A percentile compares a stretch with the other conserved stretches of the same genome.
phyloP scores from a whole-genome alignment of 2,329 filamentous ascomycete genomes.

The Penicillium digitatum region DNA sequence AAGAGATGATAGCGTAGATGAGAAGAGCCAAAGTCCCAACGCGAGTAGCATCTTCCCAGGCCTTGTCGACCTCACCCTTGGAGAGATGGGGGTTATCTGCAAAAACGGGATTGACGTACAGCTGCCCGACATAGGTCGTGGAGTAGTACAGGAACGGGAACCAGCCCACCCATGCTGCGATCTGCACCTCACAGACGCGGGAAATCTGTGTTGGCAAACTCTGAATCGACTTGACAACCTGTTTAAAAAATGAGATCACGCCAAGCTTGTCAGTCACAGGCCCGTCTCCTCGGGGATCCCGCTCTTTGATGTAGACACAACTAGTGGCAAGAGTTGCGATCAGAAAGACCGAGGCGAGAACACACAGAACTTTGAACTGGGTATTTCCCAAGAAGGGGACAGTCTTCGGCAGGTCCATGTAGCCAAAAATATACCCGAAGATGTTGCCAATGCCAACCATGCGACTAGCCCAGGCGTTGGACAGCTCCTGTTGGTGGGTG shows the following conservation, averaged over 20 bases:
- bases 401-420: conserved; percentile 69
- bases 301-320: conserved; percentile 65
- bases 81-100: conserved; percentile 73
- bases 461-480: conserved; percentile 90
- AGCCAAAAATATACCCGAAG: conserved; percentile 81
- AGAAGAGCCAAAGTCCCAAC: conserved; percentile 86
- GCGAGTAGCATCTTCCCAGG: conserved; percentile 81
- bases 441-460: conserved; percentile 87
- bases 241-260: conserved; percentile 72
- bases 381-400: conserved; percentile 78
- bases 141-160: conserved; percentile 96
- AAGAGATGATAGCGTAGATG: conserved; percentile 80
- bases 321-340: conserved; percentile 66
- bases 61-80: conserved; percentile 67
- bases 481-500: conserved; percentile 85
- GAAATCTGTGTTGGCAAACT: conserved; percentile 76
- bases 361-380: conserved; percentile 90
- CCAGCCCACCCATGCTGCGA: conserved; percentile 91
- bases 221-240: conserved; percentile 71
- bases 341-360: conserved; percentile 74
- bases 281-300: conserved; percentile 71
- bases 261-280: conserved; percentile 59
- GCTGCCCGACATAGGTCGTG: conserved; percentile 87
- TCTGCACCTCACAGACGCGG: conserved; percentile 75
- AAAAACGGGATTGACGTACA: conserved; percentile 82